Base-by-base conservation (phyloP, 345 rosid species). In the Combretum micranthum region DNA sequence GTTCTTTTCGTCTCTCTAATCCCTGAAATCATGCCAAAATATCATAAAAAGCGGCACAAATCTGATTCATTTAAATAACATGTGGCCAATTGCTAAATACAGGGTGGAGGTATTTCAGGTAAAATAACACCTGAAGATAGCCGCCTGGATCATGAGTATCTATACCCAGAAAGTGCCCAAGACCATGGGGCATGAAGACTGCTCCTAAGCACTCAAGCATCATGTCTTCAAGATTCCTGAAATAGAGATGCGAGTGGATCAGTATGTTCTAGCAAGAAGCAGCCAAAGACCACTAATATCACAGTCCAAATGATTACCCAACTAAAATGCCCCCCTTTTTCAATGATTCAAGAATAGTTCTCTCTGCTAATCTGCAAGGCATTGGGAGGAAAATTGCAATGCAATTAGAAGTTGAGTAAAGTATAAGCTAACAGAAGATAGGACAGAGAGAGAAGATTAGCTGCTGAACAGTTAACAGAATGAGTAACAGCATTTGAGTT, bases 141-240 rank as follows among this genome's bases (percentile, higher is more conserved):
- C 96, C 96, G 42, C 98, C 96, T 5, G 92, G 85, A 72, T 91
- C 98, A 63, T 88, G 96, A 62, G 98, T 88, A 72, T 91, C 98
- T 26, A 91, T 80, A 52, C 98, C 98, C 76, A 91, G 62, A 55
- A 91, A 71, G 74, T 91, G 96, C 60, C 98, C 98, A 64, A 88
- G 77, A 61, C 96, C 98, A 77, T 88, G 96, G 64, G 98, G 92
- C 98, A 91, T 88, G 80, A 88, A 91, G 21, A 78, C 80, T 64
- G 98, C 95, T 46, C 95, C 98, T 50, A 88, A 47, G 32, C 83
- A 79, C 59, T 78, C 88, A 60, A 61, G 55, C 95, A 91, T 81
- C 98, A 91, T 91, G 60, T 86, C 87, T 14, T 77, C 83, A 20
- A 86, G 77, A 70, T 84, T 69, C 52, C 96, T 91, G 62, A 61